Base-by-base conservation (phyloP, 106 monocot species). In the Gastrodia elata region DNA sequence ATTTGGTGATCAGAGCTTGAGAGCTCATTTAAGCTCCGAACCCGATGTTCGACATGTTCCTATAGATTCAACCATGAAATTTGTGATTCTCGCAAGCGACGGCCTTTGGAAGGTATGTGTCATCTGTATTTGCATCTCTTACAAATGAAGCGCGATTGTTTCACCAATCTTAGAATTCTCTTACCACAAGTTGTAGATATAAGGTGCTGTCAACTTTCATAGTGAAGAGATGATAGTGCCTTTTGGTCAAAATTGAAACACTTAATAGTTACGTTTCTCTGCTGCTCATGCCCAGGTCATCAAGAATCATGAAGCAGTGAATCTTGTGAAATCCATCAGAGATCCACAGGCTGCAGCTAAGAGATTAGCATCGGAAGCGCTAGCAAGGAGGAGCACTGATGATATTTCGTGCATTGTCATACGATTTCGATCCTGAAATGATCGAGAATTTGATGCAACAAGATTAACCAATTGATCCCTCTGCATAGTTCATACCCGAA, bases 341-440 rank as follows among this genome's bases (percentile, higher is more conserved):
- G 86, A 89, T 34, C 89, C 89, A 6, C 80, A 79, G 35, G 44
- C 76, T 7, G 86, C 89, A 22, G 86, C 89, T 2, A 86, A 81
- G 71, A 52, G 73, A 3, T 26, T 89, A 38, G 82, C 83, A 5
- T 43, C 71, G 4, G 86, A 79, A 74, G 86, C 86, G 15, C 32
- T 86, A 33, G 52, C 48, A 3, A 80, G 81, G 71, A 75, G 78
- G 8, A 86, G 89, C 70, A 86, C 83, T 36, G 89, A 89, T 35
- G 89, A 89, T 39, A 89, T 89, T 38, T 89, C 89, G 1, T 89
- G 89, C 74, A 89, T 89, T 14, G 85, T 89, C 28, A 49, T 72
- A 33, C 71, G 48, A 33, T 72, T 72, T 32, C 13, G 69, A 24
- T 40, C 35, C 25, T 69, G 69, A 69, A 13, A 69, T n/a, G n/a